A percentile compares a stretch with the other conserved stretches of the same genome.
These are phyloP conservation scores for Podila epigama DNA, from an alignment of 192 early-diverging fungal species.

Conservation along the genomic window DNA sequence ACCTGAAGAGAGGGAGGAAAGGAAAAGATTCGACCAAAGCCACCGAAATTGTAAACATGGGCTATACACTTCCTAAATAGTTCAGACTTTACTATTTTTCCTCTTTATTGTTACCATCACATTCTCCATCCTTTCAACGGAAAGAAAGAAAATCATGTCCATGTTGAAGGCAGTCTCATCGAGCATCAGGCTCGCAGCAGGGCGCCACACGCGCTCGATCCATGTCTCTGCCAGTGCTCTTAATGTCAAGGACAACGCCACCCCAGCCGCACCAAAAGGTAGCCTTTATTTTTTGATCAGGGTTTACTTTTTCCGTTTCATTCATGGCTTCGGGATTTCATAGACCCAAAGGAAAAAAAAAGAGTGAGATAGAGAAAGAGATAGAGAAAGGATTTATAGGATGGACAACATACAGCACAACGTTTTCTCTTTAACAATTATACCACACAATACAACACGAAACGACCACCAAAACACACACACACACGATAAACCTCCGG, in stretches of 20 bases:
- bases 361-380: too few species aligned
- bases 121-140: background rate
- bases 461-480: background rate
- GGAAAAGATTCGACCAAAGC: background rate
- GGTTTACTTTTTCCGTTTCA: too few species aligned
- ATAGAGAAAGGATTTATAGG: too few species aligned
- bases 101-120: background rate
- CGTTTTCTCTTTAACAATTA: too few species aligned
- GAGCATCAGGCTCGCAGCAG: constrained; percentile 13
- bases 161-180: constrained; percentile 42
- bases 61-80: background rate
- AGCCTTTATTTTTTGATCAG: background rate
- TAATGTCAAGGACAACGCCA: constrained; percentile 26
- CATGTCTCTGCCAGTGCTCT: constrained; percentile 38
- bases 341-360: background rate
- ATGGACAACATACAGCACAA: too few species aligned
- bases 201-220: constrained; percentile 30
- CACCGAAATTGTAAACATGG: background rate
- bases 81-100: background rate
- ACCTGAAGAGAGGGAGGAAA: background rate
- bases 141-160: background rate
- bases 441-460: background rate
- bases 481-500: background rate
- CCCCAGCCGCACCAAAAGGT: constrained; percentile 34
- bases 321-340: background rate